Evolutionary conservation across 345 rosid species (phyloP), one percentile per base, ranked within the genome.

Genomic region (Populus pruinosa): DNA sequence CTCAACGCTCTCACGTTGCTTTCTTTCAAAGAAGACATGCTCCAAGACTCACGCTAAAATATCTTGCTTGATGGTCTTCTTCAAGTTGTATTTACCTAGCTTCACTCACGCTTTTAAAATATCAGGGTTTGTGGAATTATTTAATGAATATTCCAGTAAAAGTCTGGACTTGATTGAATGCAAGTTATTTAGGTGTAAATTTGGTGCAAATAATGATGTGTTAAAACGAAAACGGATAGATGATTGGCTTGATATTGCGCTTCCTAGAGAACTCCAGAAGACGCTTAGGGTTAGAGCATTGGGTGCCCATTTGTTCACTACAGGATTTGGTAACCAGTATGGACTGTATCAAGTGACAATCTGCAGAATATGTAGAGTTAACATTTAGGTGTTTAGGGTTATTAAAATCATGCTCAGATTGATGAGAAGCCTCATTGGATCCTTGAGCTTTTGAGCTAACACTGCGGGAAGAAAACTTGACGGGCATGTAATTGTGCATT

Each of bases 41-140:
- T 97, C 74, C 91, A 85, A 88, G 97, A 96, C 68, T 74, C 91
- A 91, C n/a, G 91, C 97, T 2, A 92, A 96, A 83, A 91, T 96
- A 70, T 91, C 97, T 83, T 96, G 87, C 98, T 96, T 33, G 99
- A 96, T 84, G 98, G 94, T 27, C 89, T 96, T 83, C 97, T 96
- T 76, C 91, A 90, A 80, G 92, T 96, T 77, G 98, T 96, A 87
- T 69, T 97, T 78, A 27, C 47, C 61, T 79, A 35, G 6, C 47
- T 18, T 73, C 5, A 50, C 33, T 66, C 33, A 5, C 41, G 5
- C 62, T 21, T 23, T 56, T 56, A 56, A 56, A 21, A 56, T 56
- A 11, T 8, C 5, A 21, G 25, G 27, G 27, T 56, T 56, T 56
- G 62, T 21, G n/a, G 27, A 56, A 7, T 56, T 21, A 21, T 56